Base-by-base conservation (phyloP, 139 green algal genomes). In the Raphidocelis subcapitata region DNA sequence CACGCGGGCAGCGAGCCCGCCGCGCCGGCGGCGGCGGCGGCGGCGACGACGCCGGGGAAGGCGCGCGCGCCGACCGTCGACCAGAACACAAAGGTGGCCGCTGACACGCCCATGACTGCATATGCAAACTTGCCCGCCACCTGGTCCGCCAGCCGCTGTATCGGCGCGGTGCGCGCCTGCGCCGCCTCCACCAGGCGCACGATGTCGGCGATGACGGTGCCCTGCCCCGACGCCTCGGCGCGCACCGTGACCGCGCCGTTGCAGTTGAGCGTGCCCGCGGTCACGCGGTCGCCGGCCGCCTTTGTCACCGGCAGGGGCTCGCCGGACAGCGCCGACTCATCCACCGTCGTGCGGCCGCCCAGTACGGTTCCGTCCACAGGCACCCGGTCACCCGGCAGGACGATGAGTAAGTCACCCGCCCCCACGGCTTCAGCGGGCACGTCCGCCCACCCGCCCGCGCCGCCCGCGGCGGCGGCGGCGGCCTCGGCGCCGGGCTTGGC, bases 151-250 rank as follows among this genome's bases (percentile, higher is more conserved):
- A 95, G 71, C 3, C 90, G 86, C 83, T 97, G 93, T 35, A 97
- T 90, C 31, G 90, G 90, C 2, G 93, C 89, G 12, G 91, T 86
- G 47, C 89, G 84, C 0, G 86, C 85, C 67, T 91, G 86, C 18
- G 91, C 92, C 29, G 79, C 73, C 75, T 97, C 92, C 55, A 97
- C 92, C 63, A 92, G 71, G 16, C 85, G 78, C 37, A 97, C 85
- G 44, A 97, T 92, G 75, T 94, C 90, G 0, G 92, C 91, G 33
- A 97, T 89, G 36, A 91, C 87, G 0, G 92, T 95, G 31, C 91
- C 80, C 69, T 86, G 86, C 32, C 93, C 92, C 61, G 73, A 83
- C 41, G 85, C 79, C 63, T 89, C 82, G 3, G 87, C 85, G 2
- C 73, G 63, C 36, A 97, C 87, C 0, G 65, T 79, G 24, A 97